Evolutionary conservation across 192 early-diverging fungal species (phyloP).

Genomic region (Physocladia obscura): DNA sequence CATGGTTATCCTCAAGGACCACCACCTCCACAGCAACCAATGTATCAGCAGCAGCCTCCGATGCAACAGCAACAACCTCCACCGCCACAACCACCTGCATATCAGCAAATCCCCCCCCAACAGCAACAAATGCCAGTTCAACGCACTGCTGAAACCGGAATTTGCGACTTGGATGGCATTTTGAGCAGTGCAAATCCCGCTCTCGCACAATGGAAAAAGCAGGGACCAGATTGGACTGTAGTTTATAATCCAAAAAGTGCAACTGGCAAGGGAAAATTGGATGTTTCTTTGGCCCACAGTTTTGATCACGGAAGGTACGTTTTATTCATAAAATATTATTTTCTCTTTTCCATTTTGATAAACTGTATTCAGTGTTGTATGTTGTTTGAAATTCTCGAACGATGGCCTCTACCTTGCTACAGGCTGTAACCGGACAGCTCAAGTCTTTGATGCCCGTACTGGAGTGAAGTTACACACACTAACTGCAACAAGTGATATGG

Average conservation of each 20-base stretch:
- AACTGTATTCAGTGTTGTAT: constrained; percentile 75
- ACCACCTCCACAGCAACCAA: constrained; percentile 38
- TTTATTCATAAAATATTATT: constrained; percentile 18
- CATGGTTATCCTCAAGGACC: constrained; percentile 31
- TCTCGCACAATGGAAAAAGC: constrained; percentile 60
- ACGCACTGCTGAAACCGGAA: constrained; percentile 33
- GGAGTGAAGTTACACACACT: constrained; percentile 48
- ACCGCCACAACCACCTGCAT: constrained; percentile 1
- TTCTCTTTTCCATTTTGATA: background rate
- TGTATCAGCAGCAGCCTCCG: constrained; percentile 22
- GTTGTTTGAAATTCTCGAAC: constrained; percentile 92
- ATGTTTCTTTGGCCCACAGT: constrained; percentile 42
- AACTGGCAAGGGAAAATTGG: constrained; percentile 23
- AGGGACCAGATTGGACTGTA: constrained; percentile 86
- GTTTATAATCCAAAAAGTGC: constrained; percentile 51
- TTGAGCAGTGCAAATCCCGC: constrained; percentile 57
- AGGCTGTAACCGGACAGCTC: constrained; percentile 87
- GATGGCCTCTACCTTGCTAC: constrained; percentile 91
- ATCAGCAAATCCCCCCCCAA: constrained; percentile 3
- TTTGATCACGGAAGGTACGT: constrained; percentile 59
- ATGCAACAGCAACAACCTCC: constrained; percentile 4
- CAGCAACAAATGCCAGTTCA: constrained; percentile 1
- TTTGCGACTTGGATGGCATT: constrained; percentile 79
- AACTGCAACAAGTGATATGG: background rate
- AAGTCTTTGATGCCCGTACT: constrained; percentile 82